Evolutionary conservation across 257 asterid species (phyloP).

Genomic region (Petunia secreta): DNA sequence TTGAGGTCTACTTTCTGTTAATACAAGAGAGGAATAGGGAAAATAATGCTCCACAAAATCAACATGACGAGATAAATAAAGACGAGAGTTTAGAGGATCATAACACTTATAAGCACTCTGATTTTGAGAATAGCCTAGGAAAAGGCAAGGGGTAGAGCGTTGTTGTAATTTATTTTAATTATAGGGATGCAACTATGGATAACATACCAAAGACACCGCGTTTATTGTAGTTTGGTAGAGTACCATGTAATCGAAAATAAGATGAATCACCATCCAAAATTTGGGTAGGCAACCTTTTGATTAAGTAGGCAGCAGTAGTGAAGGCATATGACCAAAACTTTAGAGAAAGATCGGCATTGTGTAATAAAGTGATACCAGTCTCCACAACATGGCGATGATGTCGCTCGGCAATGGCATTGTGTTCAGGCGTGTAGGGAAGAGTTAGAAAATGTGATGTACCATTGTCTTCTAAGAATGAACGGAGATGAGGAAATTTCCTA

Average conservation of each 20-base stretch:
- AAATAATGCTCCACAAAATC: not conserved
- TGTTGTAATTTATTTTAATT: not conserved
- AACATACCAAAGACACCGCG: not conserved
- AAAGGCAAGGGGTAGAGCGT: not conserved
- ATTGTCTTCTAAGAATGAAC: no score
- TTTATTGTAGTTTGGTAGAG: not conserved
- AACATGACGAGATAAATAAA: slow-evolving; percentile 10
- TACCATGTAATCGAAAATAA: not conserved
- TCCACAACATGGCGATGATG: not conserved
- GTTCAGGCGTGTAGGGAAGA: slow-evolving; percentile 10
- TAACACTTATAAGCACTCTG: not conserved
- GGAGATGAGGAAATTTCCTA: not conserved
- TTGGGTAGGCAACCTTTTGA: not conserved
- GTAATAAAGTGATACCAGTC: not conserved
- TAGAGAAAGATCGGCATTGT: not conserved
- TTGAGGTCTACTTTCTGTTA: not conserved
- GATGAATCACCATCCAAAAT: not conserved
- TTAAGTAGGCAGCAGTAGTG: slow-evolving; percentile 6
- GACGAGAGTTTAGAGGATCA: not conserved
- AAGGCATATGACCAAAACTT: not conserved
- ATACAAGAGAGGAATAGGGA: not conserved
- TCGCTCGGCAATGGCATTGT: not conserved
- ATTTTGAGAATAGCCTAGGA: not conserved
- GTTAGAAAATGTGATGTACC: not conserved
- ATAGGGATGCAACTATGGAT: not conserved